Evolutionary conservation across 2,329 filamentous ascomycete genomes (phyloP).

Genomic region (Aspergillus hiratsukae): DNA sequence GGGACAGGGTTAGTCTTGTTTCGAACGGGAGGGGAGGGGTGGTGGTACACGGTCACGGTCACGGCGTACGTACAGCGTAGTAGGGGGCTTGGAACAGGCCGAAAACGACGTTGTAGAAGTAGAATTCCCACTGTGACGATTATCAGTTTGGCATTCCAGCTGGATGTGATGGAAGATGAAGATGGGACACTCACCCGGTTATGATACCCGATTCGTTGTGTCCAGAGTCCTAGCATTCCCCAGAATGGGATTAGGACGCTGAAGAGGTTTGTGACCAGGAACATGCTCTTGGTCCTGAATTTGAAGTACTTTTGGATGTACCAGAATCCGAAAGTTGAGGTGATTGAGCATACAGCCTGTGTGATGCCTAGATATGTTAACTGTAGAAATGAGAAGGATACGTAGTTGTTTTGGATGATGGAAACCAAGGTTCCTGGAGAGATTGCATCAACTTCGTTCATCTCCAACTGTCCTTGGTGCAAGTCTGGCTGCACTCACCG

Average conservation of each 20-base stretch:
- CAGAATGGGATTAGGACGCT: conserved; percentile 40
- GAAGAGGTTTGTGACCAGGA: conserved; percentile 40
- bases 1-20: not conserved
- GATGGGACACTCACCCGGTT: conserved; percentile 22
- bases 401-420: conserved; percentile 39
- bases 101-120: conserved; percentile 42
- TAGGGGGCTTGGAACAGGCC: conserved; percentile 42
- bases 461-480: not conserved
- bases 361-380: conserved; percentile 40
- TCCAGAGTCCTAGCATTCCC: conserved; percentile 42
- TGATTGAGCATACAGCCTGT: conserved; percentile 36
- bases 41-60: no score
- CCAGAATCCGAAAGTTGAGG: conserved; percentile 41
- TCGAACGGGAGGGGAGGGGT: not conserved
- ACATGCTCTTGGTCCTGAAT: conserved; percentile 40
- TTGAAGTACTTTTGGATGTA: conserved; percentile 41
- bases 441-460: not conserved
- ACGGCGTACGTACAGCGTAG: conserved; percentile 28
- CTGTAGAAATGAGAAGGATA: conserved; percentile 40
- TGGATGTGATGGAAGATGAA: not conserved
- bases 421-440: conserved; percentile 29
- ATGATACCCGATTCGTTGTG: conserved; percentile 37
- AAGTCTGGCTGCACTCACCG: conserved; percentile 13
- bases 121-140: conserved; percentile 35
- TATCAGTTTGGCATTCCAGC: conserved; percentile 2